Percentiles rank a stretch among this genome's conserved stretches.
These are phyloP conservation scores for Neonectria hederae DNA, from an alignment of 2,329 filamentous ascomycete species.

Conservation along the genomic window DNA sequence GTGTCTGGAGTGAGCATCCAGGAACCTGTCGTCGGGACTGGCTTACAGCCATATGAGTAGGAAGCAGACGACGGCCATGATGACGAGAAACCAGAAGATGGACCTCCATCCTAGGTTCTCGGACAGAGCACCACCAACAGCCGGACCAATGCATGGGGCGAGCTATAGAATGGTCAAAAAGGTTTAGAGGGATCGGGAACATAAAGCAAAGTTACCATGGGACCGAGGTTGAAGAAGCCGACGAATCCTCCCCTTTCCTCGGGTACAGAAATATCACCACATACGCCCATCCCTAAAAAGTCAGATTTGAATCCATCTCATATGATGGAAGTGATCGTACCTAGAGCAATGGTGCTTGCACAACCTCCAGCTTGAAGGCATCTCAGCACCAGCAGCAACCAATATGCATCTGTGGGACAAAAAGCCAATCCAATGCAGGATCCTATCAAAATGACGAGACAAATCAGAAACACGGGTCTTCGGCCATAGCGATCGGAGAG, in stretches of 20 bases:
- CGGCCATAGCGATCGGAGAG: constrained; percentile 47
- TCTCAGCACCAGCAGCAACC: constrained; percentile 46
- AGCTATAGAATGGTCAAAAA: too few species aligned
- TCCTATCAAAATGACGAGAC: constrained; percentile 44
- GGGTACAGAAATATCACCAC: constrained; percentile 46
- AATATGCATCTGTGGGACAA: constrained; percentile 45
- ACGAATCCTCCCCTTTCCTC: constrained; percentile 48
- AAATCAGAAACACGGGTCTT: constrained; percentile 43
- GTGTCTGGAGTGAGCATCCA: not conserved
- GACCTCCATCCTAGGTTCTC: constrained; percentile 59
- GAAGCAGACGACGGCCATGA: constrained; percentile 52
- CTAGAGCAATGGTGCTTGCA: constrained; percentile 47
- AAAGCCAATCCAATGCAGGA: constrained; percentile 47
- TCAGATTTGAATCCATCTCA: not conserved
- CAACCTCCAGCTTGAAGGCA: constrained; percentile 46
- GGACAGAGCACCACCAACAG: constrained; percentile 59
- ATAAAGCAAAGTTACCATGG: constrained; percentile 37
- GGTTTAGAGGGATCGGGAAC: not conserved
- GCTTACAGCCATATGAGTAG: constrained; percentile 46
- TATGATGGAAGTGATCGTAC: not conserved
- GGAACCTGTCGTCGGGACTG: not conserved
- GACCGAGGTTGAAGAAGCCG: constrained; percentile 47
- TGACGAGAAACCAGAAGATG: constrained; percentile 64
- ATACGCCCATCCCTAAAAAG: constrained; percentile 42
- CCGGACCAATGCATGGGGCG: constrained; percentile 58